Evolutionary conservation across 2,329 filamentous ascomycete genomes (phyloP).

Genomic region (Calycina herbarum): DNA sequence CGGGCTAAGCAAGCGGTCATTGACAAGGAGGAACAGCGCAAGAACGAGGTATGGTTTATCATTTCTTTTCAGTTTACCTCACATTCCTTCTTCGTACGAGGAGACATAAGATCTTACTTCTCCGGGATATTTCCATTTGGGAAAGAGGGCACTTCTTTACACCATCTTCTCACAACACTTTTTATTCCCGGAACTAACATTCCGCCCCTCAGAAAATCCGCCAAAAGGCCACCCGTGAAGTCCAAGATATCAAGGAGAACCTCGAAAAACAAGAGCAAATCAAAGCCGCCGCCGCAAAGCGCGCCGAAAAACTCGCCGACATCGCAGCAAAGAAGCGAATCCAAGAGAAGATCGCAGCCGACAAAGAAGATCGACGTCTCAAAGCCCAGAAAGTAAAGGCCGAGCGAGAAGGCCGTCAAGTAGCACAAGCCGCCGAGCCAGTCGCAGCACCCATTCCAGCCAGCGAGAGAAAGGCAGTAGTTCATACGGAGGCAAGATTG

Average conservation of each 20-base stretch:
- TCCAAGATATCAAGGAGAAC: slow-evolving; percentile 87
- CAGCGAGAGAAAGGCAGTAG: slow-evolving; percentile 42
- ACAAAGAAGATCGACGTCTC: slow-evolving; percentile 83
- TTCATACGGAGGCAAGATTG: slow-evolving; percentile 70
- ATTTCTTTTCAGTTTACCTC: background rate
- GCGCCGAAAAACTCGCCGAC: slow-evolving; percentile 83
- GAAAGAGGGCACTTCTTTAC: background rate
- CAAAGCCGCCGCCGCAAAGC: slow-evolving; percentile 85
- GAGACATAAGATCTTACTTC: background rate
- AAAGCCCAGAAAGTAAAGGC: slow-evolving; percentile 88
- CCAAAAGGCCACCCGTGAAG: slow-evolving; percentile 85
- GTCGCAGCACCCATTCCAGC: slow-evolving; percentile 42
- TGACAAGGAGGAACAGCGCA: slow-evolving; percentile 80
- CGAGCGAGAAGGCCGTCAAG: slow-evolving; percentile 70
- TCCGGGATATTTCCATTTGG: background rate
- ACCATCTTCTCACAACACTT: background rate
- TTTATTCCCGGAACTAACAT: slow-evolving; percentile 5
- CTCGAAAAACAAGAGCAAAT: slow-evolving; percentile 84
- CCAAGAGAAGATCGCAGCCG: slow-evolving; percentile 89
- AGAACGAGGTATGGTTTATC: slow-evolving; percentile 69
- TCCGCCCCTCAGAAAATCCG: slow-evolving; percentile 59
- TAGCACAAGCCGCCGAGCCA: slow-evolving; percentile 37
- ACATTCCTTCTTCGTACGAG: background rate
- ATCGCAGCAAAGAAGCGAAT: slow-evolving; percentile 84
- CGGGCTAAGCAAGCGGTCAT: slow-evolving; percentile 64